Evolutionary conservation across 1,139 yeast genomes (phyloP).

Genomic region (Debaryomyces subglobosus): DNA sequence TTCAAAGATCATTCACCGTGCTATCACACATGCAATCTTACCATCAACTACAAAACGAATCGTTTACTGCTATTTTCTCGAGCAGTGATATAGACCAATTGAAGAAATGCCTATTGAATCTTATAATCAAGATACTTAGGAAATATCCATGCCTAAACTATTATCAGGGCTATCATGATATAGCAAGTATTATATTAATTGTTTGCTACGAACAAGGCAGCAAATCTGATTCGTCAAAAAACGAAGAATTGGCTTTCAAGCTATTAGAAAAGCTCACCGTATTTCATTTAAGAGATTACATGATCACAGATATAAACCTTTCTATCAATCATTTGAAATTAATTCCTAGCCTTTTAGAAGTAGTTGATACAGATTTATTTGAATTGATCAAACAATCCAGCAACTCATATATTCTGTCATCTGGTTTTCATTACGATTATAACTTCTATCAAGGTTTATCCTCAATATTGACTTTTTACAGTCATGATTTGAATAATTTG

Average conservation of each 20-base stretch:
- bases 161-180: constrained; percentile 93
- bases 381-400: constrained; percentile 46
- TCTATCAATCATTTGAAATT: constrained; percentile 66
- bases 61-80: constrained; percentile 40
- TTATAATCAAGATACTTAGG: constrained; percentile 61
- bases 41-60: constrained; percentile 22
- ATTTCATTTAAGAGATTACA: constrained; percentile 75
- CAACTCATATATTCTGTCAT: constrained; percentile 26
- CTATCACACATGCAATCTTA: constrained; percentile 34
- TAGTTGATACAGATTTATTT: constrained; percentile 55
- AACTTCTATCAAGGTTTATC: constrained; percentile 67
- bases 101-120: constrained; percentile 44
- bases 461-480: constrained; percentile 72
- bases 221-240: constrained; percentile 17
- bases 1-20: constrained; percentile 66
- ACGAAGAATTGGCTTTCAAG: constrained; percentile 45
- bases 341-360: constrained; percentile 62
- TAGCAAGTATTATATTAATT: constrained; percentile 69
- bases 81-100: constrained; percentile 34
- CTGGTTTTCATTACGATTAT: constrained; percentile 42
- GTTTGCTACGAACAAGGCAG: constrained; percentile 41
- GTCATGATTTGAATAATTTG: constrained; percentile 66
- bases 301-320: constrained; percentile 71
- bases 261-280: constrained; percentile 63
- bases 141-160: constrained; percentile 66